Conservation (phyloP, 306 rosid genomes). For the Glycyrrhiza uralensis region DNA sequence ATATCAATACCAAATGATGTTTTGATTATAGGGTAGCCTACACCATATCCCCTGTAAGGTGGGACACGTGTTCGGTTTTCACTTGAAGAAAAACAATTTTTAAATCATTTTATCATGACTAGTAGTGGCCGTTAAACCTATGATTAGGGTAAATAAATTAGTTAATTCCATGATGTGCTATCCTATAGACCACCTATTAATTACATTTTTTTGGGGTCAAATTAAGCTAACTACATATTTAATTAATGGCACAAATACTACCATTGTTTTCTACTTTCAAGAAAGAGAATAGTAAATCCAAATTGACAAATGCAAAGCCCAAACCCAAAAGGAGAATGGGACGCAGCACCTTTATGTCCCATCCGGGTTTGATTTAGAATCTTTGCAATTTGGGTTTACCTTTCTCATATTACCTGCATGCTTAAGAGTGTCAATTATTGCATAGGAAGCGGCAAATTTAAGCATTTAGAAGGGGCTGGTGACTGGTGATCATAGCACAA, state of each 20-base stretch:
- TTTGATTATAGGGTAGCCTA: constrained; percentile 11
- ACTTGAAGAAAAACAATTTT: neutral
- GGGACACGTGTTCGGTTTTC: constrained; percentile 26
- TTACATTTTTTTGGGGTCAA: too few species aligned
- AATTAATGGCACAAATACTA: neutral
- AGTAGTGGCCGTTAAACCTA: constrained; percentile 35
- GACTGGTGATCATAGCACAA: neutral
- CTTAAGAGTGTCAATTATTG: neutral
- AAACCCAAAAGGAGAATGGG: constrained; percentile 35
- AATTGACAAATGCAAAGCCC: constrained; percentile 29
- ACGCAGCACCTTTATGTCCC: constrained; percentile 65
- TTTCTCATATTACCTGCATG: constrained; percentile 13
- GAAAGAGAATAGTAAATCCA: constrained; percentile 32
- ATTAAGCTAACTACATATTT: neutral
- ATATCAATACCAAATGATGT: neutral
- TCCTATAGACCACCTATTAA: neutral
- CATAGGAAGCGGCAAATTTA: constrained; percentile 46
- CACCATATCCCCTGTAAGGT: neutral
- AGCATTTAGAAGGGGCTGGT: constrained; percentile 26
- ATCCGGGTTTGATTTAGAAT: constrained; percentile 31
- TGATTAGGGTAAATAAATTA: constrained; percentile 24
- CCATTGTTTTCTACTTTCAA: constrained; percentile 28
- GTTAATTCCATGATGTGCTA: constrained; percentile 14
- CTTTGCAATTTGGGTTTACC: constrained; percentile 33
- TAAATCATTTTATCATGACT: neutral